phyloP scores from a whole-genome alignment of 2,329 filamentous ascomycete genomes.

The Penicillium polonicum region DNA sequence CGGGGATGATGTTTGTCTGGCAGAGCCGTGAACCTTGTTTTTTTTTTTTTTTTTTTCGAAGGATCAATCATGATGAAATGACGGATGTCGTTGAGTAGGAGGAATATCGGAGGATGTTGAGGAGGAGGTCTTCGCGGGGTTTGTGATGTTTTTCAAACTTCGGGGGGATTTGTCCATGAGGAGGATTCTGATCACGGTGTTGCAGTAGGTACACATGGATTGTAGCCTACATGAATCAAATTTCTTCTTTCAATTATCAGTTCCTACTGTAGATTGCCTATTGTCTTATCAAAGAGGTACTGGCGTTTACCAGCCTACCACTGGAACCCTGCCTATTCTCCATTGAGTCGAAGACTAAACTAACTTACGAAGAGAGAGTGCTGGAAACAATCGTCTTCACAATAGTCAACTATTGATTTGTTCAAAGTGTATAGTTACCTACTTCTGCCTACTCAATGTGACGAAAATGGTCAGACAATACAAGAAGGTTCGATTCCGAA shows the following conservation, averaged over 20 bases:
- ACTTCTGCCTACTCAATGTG: too few species aligned
- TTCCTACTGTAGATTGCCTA: too few species aligned
- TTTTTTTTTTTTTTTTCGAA: neutral
- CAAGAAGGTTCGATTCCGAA: too few species aligned
- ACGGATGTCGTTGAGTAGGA: neutral
- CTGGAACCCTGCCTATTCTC: too few species aligned
- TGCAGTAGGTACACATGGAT: neutral
- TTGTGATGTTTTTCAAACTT: neutral
- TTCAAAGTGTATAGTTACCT: too few species aligned
- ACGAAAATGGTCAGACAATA: too few species aligned
- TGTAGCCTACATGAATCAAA: neutral
- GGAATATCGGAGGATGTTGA: neutral
- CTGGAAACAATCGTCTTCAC: too few species aligned
- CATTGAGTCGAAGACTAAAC: too few species aligned
- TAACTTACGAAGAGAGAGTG: too few species aligned
- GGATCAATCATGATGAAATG: neutral
- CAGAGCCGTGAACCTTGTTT: neutral
- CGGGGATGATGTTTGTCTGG: neutral
- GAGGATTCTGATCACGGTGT: neutral
- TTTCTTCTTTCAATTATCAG: neutral
- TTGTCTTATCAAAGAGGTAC: too few species aligned
- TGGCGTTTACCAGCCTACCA: too few species aligned
- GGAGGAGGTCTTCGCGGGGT: neutral
- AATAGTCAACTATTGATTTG: too few species aligned
- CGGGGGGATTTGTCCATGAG: neutral